phyloP scores from a whole-genome alignment of 2,329 filamentous ascomycete species.

The Calonectria multiphialidica region DNA sequence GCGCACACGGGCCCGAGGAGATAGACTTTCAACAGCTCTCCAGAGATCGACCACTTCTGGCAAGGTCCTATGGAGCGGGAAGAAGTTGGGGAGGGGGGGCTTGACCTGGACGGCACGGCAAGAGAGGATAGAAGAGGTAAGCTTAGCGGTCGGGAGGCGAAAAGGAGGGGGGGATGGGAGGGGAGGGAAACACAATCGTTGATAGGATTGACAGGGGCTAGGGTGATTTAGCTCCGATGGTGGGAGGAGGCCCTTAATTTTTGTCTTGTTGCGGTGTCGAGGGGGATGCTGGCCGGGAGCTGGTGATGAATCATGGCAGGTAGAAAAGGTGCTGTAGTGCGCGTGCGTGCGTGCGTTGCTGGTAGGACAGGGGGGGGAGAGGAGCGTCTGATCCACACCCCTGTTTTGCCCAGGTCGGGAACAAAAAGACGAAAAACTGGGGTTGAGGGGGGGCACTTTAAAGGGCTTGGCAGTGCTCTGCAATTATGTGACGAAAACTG shows the following conservation, averaged over 20 bases:
- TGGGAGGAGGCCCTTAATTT: not conserved
- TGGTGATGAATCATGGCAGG: not conserved
- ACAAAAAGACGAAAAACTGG: conserved; percentile 3
- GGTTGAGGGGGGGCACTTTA: not conserved
- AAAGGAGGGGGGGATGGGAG: not conserved
- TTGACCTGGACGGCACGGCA: not conserved
- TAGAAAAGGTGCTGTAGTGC: not conserved
- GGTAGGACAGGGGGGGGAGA: not conserved
- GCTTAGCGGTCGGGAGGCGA: not conserved
- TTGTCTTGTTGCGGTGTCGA: conserved; percentile 1
- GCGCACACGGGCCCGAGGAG: not conserved
- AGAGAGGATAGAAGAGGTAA: not conserved
- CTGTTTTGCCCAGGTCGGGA: not conserved
- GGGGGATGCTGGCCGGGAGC: not conserved
- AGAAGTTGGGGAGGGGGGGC: not conserved
- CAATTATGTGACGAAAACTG: conserved; percentile 1
- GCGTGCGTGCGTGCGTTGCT: not conserved
- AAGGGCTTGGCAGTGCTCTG: not conserved
- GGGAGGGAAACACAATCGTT: not conserved
- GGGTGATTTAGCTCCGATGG: not conserved
- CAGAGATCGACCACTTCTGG: not conserved
- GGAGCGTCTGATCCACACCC: not conserved
- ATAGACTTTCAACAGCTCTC: not conserved
- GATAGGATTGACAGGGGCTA: not conserved
- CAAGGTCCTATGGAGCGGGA: not conserved